These are phyloP conservation scores for Chaetomium tenue DNA, from an alignment of 495 filamentous ascomycete genomes.

Conservation along the genomic window DNA sequence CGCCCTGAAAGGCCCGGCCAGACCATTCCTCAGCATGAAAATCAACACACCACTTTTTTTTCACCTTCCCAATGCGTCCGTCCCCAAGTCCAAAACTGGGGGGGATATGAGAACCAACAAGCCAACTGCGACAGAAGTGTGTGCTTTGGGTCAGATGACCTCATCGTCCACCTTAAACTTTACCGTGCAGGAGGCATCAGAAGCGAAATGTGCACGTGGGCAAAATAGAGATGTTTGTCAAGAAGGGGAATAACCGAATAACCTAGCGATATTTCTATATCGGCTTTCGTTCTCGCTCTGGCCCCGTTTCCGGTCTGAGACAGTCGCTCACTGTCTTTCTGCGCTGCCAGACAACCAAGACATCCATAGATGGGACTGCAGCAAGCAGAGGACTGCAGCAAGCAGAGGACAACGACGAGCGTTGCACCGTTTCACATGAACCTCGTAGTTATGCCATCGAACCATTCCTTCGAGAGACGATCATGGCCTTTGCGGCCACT, in stretches of 20 bases:
- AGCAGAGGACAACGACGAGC: background rate
- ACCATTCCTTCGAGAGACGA: background rate
- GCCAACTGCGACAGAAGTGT: background rate
- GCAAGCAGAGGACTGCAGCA: background rate
- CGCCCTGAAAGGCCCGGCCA: conserved; percentile 13
- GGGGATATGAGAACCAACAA: background rate
- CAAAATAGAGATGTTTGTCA: background rate
- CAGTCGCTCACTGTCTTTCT: background rate
- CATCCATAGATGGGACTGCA: background rate
- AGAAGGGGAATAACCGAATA: background rate
- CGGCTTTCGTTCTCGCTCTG: background rate
- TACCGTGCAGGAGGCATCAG: too few relatives aligned
- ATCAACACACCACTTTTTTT: background rate
- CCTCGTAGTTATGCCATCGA: background rate
- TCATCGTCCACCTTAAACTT: background rate
- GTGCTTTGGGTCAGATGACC: background rate
- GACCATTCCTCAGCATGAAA: conserved; percentile 9
- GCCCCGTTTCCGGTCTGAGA: background rate
- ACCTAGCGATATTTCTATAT: background rate
- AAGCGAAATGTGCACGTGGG: too few relatives aligned
- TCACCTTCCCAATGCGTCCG: conserved; percentile 10
- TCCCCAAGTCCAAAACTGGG: background rate
- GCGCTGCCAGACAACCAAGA: background rate
- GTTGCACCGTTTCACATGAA: background rate
- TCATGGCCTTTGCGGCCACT: background rate